Evolutionary conservation across 2,329 filamentous ascomycete genomes (phyloP).

Genomic region (Fusarium metavorans): DNA sequence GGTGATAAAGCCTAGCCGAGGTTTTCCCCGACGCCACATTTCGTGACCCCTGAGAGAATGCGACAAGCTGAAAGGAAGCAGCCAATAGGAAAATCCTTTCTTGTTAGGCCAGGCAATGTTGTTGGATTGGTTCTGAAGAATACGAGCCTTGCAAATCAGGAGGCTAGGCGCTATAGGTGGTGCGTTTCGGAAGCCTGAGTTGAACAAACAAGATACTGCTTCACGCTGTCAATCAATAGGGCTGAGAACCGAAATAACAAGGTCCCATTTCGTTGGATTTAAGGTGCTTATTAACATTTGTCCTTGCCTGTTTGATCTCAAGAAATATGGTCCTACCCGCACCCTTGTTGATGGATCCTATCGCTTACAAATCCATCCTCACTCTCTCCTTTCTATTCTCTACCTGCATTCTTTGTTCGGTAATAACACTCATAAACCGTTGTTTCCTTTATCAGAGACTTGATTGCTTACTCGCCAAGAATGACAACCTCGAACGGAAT

Average conservation of each 20-base stretch:
- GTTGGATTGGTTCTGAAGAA: neutral
- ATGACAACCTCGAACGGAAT: neutral
- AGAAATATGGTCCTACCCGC: neutral
- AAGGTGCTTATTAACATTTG: neutral
- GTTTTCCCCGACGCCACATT: neutral
- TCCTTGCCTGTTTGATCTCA: neutral
- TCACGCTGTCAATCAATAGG: neutral
- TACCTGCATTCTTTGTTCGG: neutral
- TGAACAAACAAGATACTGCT: neutral
- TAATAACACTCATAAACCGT: neutral
- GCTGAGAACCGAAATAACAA: neutral
- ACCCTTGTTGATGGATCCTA: neutral
- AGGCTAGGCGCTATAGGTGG: neutral
- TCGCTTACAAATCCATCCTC: constrained; percentile 2
- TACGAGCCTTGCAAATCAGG: neutral
- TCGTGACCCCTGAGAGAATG: neutral
- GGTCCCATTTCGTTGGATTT: neutral
- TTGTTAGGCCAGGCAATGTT: neutral
- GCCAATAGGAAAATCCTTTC: neutral
- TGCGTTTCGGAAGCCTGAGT: neutral
- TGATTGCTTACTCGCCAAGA: neutral
- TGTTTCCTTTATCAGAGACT: neutral
- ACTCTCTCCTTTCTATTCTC: neutral
- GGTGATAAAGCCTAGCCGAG: neutral
- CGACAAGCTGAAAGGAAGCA: neutral